Percentiles rank a stretch among this genome's conserved stretches.
Conservation (phyloP, 768 basidiomycete genomes). For the Heimioporus sp. region DNA sequence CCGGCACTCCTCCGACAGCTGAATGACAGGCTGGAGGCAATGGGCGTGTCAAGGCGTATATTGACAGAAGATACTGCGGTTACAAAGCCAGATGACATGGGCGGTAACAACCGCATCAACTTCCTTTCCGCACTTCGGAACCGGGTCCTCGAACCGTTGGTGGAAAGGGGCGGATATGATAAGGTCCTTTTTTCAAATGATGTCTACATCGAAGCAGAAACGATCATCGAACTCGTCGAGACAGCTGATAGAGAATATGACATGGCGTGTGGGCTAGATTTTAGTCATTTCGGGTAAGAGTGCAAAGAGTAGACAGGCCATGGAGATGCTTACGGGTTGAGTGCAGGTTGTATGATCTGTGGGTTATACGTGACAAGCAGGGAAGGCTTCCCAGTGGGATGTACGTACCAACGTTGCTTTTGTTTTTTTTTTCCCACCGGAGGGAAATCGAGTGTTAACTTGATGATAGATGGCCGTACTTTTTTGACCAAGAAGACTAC, state of each 20-base stretch:
- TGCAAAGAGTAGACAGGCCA: constrained; percentile 4
- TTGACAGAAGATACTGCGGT: constrained; percentile 7
- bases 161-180: constrained; percentile 35
- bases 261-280: constrained; percentile 22
- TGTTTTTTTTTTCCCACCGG: too few relatives aligned
- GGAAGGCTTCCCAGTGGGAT: constrained; percentile 14
- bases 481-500: constrained; percentile 37
- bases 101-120: neutral
- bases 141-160: constrained; percentile 35
- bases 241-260: too few relatives aligned
- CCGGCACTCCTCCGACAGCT: constrained; percentile 9
- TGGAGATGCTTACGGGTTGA: neutral
- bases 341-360: constrained; percentile 19
- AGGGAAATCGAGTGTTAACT: too few relatives aligned
- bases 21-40: constrained; percentile 1
- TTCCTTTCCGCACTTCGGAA: constrained; percentile 11
- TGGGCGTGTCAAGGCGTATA: constrained; percentile 4
- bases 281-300: constrained; percentile 30
- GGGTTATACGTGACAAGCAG: constrained; percentile 22
- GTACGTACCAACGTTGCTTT: constrained; percentile 2
- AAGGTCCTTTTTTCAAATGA: constrained; percentile 44
- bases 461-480: constrained; percentile 37
- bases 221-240: constrained; percentile 19
- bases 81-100: constrained; percentile 4
- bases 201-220: constrained; percentile 39